These are phyloP conservation scores for Gleditsia sinensis DNA, from an alignment of 306 rosid species.

Conservation along the genomic window DNA sequence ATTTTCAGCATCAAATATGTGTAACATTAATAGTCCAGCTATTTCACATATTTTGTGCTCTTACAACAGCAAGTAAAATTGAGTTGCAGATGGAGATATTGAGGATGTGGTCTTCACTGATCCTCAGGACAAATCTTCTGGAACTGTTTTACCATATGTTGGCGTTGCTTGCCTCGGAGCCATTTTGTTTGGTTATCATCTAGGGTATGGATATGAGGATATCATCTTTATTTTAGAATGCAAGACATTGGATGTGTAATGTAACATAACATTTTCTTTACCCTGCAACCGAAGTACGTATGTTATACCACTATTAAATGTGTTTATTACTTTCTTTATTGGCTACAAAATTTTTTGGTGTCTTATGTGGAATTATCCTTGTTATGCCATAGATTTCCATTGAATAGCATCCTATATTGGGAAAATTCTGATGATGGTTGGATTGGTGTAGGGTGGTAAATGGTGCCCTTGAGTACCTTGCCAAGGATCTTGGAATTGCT, in stretches of 20 bases:
- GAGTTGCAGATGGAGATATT: slow-evolving; percentile 71
- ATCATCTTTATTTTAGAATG: slow-evolving; percentile 23
- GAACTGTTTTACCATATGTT: slow-evolving; percentile 86
- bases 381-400: slow-evolving; percentile 14
- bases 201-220: slow-evolving; percentile 67
- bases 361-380: slow-evolving; percentile 8
- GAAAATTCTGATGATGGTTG: slow-evolving; percentile 31
- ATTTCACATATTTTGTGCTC: slow-evolving; percentile 21
- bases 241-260: background rate
- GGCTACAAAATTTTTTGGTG: slow-evolving; percentile 11
- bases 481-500: slow-evolving; percentile 82
- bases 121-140: slow-evolving; percentile 67
- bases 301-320: background rate
- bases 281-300: background rate
- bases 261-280: background rate
- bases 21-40: slow-evolving; percentile 8
- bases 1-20: background rate
- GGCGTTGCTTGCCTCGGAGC: slow-evolving; percentile 98
- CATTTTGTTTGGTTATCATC: slow-evolving; percentile 90
- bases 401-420: slow-evolving; percentile 23
- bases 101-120: slow-evolving; percentile 55
- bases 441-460: slow-evolving; percentile 81
- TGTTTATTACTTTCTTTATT: slow-evolving; percentile 22
- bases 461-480: slow-evolving; percentile 90
- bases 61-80: slow-evolving; percentile 26